Conservation (phyloP, 73 alveolate species). For the Paramecium octaurelia region DNA sequence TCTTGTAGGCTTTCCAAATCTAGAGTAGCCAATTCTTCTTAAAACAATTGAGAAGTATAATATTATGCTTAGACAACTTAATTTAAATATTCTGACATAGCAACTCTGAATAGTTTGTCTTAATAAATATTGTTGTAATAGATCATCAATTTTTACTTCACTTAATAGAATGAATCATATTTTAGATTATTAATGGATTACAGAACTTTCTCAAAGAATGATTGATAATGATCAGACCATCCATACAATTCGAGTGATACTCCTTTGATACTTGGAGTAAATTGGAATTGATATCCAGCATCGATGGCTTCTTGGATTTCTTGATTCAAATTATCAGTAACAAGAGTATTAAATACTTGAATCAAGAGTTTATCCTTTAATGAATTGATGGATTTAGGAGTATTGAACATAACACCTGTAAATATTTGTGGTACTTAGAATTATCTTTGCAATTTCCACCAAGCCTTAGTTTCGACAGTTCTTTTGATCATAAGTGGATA, state of each 20-base stretch:
- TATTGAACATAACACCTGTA: constrained; percentile 3
- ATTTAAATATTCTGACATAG: constrained; percentile 39
- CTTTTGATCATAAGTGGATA: constrained; percentile 23
- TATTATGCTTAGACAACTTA: not conserved
- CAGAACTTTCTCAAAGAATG: not conserved
- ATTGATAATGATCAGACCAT: constrained; percentile 16
- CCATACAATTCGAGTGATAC: constrained; percentile 37
- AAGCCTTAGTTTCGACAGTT: constrained; percentile 12
- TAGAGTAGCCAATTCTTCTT: not conserved
- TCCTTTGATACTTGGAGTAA: not conserved
- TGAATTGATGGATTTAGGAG: not conserved
- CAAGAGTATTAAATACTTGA: not conserved
- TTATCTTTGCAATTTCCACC: constrained; percentile 42
- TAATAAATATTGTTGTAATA: constrained; percentile 17
- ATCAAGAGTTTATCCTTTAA: constrained; percentile 11
- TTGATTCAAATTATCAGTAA: constrained; percentile 5
- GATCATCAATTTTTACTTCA: not conserved
- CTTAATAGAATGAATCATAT: not conserved
- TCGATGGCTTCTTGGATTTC: constrained; percentile 26
- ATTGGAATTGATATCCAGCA: constrained; percentile 29
- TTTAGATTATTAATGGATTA: not conserved
- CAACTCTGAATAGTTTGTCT: constrained; percentile 34
- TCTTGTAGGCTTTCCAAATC: not conserved
- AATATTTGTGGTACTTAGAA: constrained; percentile 26
- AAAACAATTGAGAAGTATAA: not conserved